Base-by-base conservation (phyloP, 2,329 filamentous ascomycete genomes). In the Colletotrichum sp. region DNA sequence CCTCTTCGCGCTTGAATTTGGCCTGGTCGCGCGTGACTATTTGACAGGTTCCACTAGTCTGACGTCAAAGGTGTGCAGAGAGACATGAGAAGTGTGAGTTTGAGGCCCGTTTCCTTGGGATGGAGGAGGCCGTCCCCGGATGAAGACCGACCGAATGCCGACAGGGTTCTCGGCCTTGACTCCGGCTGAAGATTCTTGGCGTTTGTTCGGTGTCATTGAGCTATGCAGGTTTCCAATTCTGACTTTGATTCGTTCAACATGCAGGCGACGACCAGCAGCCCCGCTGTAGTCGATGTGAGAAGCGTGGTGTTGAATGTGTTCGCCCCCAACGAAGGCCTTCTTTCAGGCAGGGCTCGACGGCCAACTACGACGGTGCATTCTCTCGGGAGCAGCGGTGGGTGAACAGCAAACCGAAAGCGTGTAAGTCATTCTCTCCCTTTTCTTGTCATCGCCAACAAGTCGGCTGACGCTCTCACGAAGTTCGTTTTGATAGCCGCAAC, bases 191-290 rank as follows among this genome's bases (percentile, higher is more conserved):
- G 27, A 34, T 0, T 30, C 59, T 22, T 30, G 29, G 19, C 29
- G 16, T 0, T 30, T 30, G 0, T 30, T 3, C 9, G 11, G 11
- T n/a, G 11, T 6, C 27, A n/a, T 15, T 2, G 36, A 9, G 15
- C 27, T 66, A 2, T 49, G 34, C 32, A 13, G n/a, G 4, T 16
- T 68, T 19, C 16, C 5, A 11, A 59, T 34, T 27, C 66, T 76
- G 57, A 78, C 69, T 4, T 30, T 22, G 44, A 1, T 62, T 27
- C 1, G 8, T 27, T 68, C 22, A n/a, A 64, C 11, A 5, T 8
- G 0, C 61, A 86, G 84, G 85, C 57, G 85, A 86, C 57, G 84
- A 86, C 70, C 81, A 82, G n/a, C 81, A 80, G 3, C 85, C 85
- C 4, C 81, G 78, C 55, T 86, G 85, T 68, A 80, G 82, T 16